A percentile compares a stretch with the other conserved stretches of the same genome.
These are phyloP conservation scores for Allium cepa DNA, from an alignment of 106 monocot species.

Conservation along the genomic window DNA sequence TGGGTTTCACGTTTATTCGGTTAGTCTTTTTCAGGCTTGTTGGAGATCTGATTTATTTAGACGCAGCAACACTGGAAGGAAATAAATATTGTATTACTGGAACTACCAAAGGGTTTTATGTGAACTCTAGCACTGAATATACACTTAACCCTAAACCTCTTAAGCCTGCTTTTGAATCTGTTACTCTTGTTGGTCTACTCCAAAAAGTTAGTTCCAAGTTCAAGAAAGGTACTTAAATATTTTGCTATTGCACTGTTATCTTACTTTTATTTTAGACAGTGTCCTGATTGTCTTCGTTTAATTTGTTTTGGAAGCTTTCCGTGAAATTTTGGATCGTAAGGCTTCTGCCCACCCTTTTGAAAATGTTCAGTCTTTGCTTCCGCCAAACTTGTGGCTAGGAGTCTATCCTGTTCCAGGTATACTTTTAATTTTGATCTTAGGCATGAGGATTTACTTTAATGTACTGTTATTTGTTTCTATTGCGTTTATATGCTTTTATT, in stretches of 20 bases:
- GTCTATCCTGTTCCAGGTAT: slow-evolving; percentile 76
- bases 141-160: slow-evolving; percentile 66
- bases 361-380: slow-evolving; percentile 82
- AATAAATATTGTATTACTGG: slow-evolving; percentile 87
- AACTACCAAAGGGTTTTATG: slow-evolving; percentile 80
- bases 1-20: too few relatives aligned
- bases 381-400: slow-evolving; percentile 81
- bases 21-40: slow-evolving; percentile 42
- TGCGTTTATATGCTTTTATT: neutral
- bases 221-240: slow-evolving; percentile 69
- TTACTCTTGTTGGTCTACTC: slow-evolving; percentile 70
- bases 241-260: neutral
- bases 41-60: slow-evolving; percentile 96
- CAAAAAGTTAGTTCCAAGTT: slow-evolving; percentile 94
- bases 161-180: slow-evolving; percentile 61
- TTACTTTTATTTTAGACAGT: too few relatives aligned
- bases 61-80: slow-evolving; percentile 81
- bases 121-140: slow-evolving; percentile 63
- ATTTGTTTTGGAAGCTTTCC: slow-evolving; percentile 53
- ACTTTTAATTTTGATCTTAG: neutral
- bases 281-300: too few relatives aligned
- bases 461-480: too few relatives aligned
- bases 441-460: neutral
- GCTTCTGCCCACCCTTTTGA: slow-evolving; percentile 92
- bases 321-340: slow-evolving; percentile 79